Conservation (phyloP, 2,329 filamentous ascomycete genomes). For the Botrytis porri region DNA sequence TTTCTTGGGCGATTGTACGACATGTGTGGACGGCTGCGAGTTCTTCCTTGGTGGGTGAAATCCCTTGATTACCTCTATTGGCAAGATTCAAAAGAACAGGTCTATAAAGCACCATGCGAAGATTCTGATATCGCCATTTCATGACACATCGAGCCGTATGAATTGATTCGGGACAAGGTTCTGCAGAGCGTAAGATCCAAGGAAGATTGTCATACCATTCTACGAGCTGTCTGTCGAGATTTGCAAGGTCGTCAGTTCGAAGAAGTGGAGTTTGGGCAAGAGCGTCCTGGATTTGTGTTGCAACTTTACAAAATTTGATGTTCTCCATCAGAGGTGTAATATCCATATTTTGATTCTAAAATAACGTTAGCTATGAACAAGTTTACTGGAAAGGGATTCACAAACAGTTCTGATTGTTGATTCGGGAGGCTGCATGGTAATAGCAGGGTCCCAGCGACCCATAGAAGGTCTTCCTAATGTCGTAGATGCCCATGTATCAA, state of each 20-base stretch:
- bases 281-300: constrained; percentile 73
- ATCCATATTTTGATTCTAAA: constrained; percentile 53
- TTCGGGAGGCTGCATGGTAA: constrained; percentile 62
- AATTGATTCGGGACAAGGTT: constrained; percentile 68
- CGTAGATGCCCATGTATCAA: constrained; percentile 72
- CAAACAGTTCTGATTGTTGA: constrained; percentile 36
- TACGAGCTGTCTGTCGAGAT: constrained; percentile 65
- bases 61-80: constrained; percentile 32
- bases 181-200: constrained; percentile 59
- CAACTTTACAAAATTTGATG: constrained; percentile 76
- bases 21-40: constrained; percentile 66
- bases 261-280: constrained; percentile 68
- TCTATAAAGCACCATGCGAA: constrained; percentile 72
- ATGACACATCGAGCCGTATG: constrained; percentile 70
- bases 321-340: constrained; percentile 72
- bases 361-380: not conserved
- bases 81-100: constrained; percentile 67
- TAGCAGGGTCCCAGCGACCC: constrained; percentile 64
- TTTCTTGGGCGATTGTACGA: constrained; percentile 64
- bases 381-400: not conserved
- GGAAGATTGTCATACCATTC: constrained; percentile 72
- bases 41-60: constrained; percentile 53
- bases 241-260: constrained; percentile 61
- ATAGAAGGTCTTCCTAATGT: constrained; percentile 69
- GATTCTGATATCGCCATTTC: constrained; percentile 79